A percentile compares a stretch with the other conserved stretches of the same genome.
Evolutionary conservation across 176 grass and related monocot species (phyloP).

Genomic region (Carex littledalei): DNA sequence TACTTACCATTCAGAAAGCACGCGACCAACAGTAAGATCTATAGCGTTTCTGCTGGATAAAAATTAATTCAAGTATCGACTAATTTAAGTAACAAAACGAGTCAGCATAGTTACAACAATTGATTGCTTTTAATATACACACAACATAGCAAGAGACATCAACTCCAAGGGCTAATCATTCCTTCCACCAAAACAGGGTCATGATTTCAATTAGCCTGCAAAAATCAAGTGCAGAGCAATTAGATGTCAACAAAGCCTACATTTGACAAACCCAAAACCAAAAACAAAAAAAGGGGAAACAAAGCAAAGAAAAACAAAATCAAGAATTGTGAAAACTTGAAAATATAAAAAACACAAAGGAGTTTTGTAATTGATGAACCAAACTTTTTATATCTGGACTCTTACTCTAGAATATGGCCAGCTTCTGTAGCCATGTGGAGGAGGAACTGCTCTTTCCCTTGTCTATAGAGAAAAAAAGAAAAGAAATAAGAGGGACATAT

Average conservation of each 20-base stretch:
- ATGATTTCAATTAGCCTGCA: not conserved
- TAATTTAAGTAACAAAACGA: not conserved
- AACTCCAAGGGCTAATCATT: not conserved
- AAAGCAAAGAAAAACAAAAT: not conserved
- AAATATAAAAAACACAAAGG: not conserved
- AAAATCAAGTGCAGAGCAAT: not conserved
- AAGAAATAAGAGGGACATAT: not conserved
- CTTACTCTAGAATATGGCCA: slow-evolving; percentile 33
- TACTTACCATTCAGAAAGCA: not conserved
- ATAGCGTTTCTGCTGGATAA: not conserved
- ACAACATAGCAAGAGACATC: not conserved
- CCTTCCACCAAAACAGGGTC: not conserved
- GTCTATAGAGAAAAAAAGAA: slow-evolving; percentile 23
- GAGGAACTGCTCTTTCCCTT: slow-evolving; percentile 26
- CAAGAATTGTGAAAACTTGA: not conserved
- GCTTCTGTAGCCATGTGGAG: slow-evolving; percentile 12
- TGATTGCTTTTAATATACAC: slow-evolving; percentile 12
- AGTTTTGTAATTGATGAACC: not conserved
- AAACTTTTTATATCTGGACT: not conserved
- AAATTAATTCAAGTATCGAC: not conserved
- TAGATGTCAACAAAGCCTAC: not conserved
- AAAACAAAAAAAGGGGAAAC: not conserved
- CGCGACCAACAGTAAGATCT: not conserved
- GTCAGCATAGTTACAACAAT: not conserved
- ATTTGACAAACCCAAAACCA: not conserved